Evolutionary conservation across 257 asterid genomes (phyloP).

Genomic region (Fraxinus pennsylvanica): DNA sequence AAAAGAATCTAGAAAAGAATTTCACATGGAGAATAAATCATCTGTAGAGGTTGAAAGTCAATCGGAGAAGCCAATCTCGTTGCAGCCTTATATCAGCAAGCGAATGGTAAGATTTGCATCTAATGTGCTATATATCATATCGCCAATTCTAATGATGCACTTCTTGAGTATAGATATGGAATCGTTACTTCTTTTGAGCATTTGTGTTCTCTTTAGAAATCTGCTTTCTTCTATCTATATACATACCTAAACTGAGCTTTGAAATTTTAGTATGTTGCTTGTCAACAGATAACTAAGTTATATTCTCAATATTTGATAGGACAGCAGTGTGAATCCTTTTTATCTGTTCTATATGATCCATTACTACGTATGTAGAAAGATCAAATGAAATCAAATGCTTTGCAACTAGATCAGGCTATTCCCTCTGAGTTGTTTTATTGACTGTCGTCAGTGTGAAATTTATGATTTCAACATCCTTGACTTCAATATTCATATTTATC

Average conservation of each 20-base stretch:
- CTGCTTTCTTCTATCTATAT: not conserved
- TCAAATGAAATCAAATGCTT: not conserved
- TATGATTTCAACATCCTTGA: not conserved
- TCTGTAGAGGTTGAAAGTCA: constrained; percentile 41
- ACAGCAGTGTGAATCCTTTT: not conserved
- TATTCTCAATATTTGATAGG: not conserved
- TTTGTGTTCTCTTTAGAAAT: not conserved
- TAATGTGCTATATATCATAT: not conserved
- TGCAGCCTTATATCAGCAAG: constrained; percentile 92
- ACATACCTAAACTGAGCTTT: not conserved
- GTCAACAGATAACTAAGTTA: not conserved
- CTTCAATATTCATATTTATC: not conserved
- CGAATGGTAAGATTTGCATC: constrained; percentile 59
- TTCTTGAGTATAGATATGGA: not conserved
- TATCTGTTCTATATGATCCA: not conserved
- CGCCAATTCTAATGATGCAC: not conserved
- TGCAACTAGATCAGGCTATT: not conserved
- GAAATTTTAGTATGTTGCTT: not conserved
- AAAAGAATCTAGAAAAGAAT: constrained; percentile 81
- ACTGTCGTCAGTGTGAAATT: not conserved
- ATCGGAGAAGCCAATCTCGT: constrained; percentile 37
- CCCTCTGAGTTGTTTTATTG: not conserved
- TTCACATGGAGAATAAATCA: constrained; percentile 49
- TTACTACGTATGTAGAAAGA: not conserved
- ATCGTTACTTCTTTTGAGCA: not conserved